Evolutionary conservation across 495 filamentous ascomycete species (phyloP), one percentile per base, ranked within the genome.

Genomic region (Aspergillus ellipticus): DNA sequence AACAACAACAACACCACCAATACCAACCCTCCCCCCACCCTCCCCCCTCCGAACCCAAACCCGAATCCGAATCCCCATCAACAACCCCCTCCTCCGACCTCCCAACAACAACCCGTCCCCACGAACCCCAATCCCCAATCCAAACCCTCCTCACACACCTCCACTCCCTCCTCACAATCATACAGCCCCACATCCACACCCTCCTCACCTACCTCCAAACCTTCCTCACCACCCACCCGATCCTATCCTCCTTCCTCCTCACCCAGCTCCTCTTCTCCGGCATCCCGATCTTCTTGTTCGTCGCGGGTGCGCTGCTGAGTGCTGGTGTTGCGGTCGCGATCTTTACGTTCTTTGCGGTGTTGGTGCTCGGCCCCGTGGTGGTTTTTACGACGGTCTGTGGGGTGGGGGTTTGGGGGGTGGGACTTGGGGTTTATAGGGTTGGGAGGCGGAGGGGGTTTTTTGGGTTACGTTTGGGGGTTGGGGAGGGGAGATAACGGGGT

Each of bases 351-450:
- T 81, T 85, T 68, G 85, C 82, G n/a, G 71, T 85, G 21, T 60
- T 87, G 49, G 58, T 90, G 49, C 73, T 90, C 42, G 69, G 87
- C 5, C 86, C 85, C 0, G 80, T 81, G 7, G 62, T 90, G 28
- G 81, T 85, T 69, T 53, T 85, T 26, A 87, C 83, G 4, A 78
- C 74, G 16, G 66, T 74, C 52, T 61, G 79, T 22, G 85, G 79
- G 9, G 67, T 80, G 1, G 77, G 82, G 49, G 56, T 86, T 52
- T 91, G 86, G 84, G 68, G 82, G 2, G 87, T 83, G 81, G 84
- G 73, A 9, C 70, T 85, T 19, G 79, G 71, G 49, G 75, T 72
- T 26, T 88, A 82, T 56, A 67, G 82, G 58, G 69, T 80, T 41
- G 66, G 79, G 29, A 81, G 79, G 56, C 31, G 11, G 22, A 43